Percentiles rank a stretch among this genome's conserved stretches.
Evolutionary conservation across 1,139 yeast genomes (phyloP).

Genomic region (Taphrina sp.): DNA sequence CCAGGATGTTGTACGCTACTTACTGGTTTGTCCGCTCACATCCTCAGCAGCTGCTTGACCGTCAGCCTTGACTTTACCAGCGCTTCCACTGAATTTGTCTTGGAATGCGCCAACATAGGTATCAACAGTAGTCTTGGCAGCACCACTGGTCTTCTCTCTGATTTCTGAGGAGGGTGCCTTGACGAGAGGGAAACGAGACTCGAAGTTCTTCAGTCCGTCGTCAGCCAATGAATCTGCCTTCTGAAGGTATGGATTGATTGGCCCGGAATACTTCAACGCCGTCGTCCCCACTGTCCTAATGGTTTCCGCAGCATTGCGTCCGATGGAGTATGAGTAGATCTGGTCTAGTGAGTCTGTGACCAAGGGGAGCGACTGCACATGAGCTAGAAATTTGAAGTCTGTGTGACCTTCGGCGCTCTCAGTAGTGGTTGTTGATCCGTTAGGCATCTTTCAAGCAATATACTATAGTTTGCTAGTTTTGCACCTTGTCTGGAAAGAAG

Average conservation of each 20-base stretch:
- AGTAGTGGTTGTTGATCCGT: too few relatives aligned
- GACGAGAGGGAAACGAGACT: conserved; percentile 25
- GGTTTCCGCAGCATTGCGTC: conserved; percentile 19
- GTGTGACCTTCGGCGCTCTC: conserved; percentile 1
- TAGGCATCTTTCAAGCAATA: too few relatives aligned
- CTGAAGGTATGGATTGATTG: conserved; percentile 26
- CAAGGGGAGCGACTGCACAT: conserved; percentile 26
- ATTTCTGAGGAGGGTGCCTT: conserved; percentile 25
- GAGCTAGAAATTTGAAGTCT: conserved; percentile 21
- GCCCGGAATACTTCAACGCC: conserved; percentile 19
- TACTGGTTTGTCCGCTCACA: conserved; percentile 10
- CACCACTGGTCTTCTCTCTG: conserved; percentile 31
- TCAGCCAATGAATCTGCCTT: conserved; percentile 30
- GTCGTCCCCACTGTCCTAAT: conserved; percentile 9
- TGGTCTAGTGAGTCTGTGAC: conserved; percentile 29
- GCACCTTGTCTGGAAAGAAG: too few relatives aligned
- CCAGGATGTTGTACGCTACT: too few relatives aligned
- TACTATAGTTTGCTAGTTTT: too few relatives aligned
- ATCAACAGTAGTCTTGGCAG: conserved; percentile 32
- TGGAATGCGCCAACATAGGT: conserved; percentile 29
- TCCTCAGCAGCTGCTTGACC: conserved; percentile 12
- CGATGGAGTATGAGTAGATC: conserved; percentile 19
- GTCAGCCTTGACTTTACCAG: conserved; percentile 13
- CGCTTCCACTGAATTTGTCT: conserved; percentile 17
- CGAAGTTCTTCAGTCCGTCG: conserved; percentile 17